These are phyloP conservation scores for Zygotorulaspora florentina DNA, from an alignment of 805 yeast species.

Conservation along the genomic window DNA sequence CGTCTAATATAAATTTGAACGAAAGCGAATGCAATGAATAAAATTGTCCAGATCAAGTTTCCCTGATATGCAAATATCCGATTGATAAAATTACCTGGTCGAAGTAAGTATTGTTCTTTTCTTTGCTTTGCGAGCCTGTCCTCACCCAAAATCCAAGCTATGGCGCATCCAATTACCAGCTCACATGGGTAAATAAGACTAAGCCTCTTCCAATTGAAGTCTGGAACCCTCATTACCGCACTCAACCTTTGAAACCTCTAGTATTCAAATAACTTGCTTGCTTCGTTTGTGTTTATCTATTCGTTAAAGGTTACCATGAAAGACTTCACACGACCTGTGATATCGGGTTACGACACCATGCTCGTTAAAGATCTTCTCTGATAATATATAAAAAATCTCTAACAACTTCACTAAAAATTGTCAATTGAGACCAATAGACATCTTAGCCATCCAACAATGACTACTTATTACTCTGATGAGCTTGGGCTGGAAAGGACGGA, in stretches of 20 bases:
- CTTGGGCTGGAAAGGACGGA: constrained; percentile 69
- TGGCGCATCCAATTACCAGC: constrained; percentile 18
- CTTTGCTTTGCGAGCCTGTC: constrained; percentile 20
- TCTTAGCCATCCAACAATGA: constrained; percentile 2
- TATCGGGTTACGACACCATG: not conserved
- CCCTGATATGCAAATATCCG: constrained; percentile 38
- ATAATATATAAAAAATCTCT: not conserved
- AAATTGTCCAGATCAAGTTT: constrained; percentile 26
- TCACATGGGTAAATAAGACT: constrained; percentile 18
- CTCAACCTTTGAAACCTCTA: not conserved
- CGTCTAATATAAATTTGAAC: constrained; percentile 18
- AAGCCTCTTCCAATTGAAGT: constrained; percentile 5
- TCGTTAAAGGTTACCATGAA: not conserved
- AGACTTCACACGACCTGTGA: not conserved
- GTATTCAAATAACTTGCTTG: not conserved
- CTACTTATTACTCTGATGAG: constrained; percentile 56
- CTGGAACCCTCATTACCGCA: not conserved
- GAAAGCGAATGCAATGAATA: constrained; percentile 24
- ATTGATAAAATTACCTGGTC: constrained; percentile 31
- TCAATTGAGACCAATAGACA: not conserved
- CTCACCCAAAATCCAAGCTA: constrained; percentile 18
- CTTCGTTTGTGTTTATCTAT: not conserved
- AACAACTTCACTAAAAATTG: not conserved
- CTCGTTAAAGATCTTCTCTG: not conserved
- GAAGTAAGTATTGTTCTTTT: constrained; percentile 20